Evolutionary conservation across 495 filamentous ascomycete genomes (phyloP).

Genomic region (Saxispiralis lemnorum): DNA sequence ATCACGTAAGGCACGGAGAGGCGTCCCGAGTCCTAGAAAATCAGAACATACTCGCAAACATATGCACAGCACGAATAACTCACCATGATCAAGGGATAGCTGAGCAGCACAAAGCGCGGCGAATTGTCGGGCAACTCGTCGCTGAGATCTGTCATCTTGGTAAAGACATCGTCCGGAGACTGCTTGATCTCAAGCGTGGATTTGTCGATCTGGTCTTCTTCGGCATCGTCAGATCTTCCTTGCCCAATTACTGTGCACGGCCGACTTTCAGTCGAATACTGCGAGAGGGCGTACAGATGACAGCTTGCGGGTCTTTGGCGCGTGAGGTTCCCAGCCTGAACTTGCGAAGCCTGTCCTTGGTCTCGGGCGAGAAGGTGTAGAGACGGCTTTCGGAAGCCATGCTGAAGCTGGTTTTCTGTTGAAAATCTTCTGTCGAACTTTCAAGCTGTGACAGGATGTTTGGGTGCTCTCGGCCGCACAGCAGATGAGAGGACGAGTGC

Average conservation of each 20-base stretch:
- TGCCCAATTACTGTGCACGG: neutral
- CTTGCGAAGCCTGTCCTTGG: slow-evolving; percentile 69
- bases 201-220: slow-evolving; percentile 67
- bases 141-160: slow-evolving; percentile 53
- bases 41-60: neutral
- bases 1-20: slow-evolving; percentile 72
- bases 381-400: slow-evolving; percentile 67
- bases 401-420: neutral
- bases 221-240: slow-evolving; percentile 13
- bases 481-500: too few species aligned
- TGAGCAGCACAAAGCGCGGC: slow-evolving; percentile 74
- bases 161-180: slow-evolving; percentile 62
- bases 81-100: slow-evolving; percentile 74
- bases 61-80: too few species aligned
- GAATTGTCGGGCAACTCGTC: slow-evolving; percentile 89
- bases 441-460: too few species aligned
- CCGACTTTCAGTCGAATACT: neutral
- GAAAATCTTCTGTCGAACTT: neutral
- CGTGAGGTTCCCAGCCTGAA: slow-evolving; percentile 83
- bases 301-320: slow-evolving; percentile 70
- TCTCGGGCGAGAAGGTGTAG: slow-evolving; percentile 83
- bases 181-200: slow-evolving; percentile 68
- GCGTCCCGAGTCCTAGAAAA: slow-evolving; percentile 39
- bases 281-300: slow-evolving; percentile 58
- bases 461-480: too few species aligned